These are phyloP conservation scores for Globisporangium sylvaticum DNA, from an alignment of 352 stramenopile genomes.

Conservation along the genomic window DNA sequence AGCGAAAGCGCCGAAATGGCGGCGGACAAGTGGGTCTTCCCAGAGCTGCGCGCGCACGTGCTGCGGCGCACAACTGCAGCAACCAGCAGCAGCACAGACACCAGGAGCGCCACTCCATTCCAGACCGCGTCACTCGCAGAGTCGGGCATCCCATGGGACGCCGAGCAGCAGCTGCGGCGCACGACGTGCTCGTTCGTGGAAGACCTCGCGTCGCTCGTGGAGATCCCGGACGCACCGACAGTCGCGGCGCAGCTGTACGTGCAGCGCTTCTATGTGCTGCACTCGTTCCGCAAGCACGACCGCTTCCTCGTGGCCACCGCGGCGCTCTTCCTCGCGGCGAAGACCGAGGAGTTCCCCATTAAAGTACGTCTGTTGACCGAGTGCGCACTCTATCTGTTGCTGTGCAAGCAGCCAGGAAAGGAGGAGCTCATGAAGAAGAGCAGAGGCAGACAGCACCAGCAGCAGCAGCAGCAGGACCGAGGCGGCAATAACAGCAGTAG, in stretches of 20 bases:
- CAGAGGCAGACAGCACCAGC: neutral
- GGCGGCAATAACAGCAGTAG: neutral
- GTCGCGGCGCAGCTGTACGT: constrained; percentile 64
- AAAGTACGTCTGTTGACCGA: constrained; percentile 78
- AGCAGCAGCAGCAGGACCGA: neutral
- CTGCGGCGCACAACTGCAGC: neutral
- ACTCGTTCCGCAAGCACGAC: constrained; percentile 75
- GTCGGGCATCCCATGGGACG: constrained; percentile 42
- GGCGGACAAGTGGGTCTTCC: constrained; percentile 38
- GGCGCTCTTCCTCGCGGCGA: constrained; percentile 70
- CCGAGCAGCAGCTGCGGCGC: constrained; percentile 58
- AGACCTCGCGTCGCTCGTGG: constrained; percentile 55
- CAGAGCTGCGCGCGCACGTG: constrained; percentile 29
- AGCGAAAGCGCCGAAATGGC: neutral
- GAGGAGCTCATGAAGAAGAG: constrained; percentile 19
- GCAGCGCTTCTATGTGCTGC: constrained; percentile 76
- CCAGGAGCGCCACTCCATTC: constrained; percentile 18
- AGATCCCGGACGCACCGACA: constrained; percentile 53
- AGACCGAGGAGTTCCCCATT: constrained; percentile 75
- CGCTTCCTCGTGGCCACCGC: constrained; percentile 75
- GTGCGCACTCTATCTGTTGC: constrained; percentile 60
- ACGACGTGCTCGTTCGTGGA: constrained; percentile 67
- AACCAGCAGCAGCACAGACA: constrained; percentile 10
- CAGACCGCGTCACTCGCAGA: constrained; percentile 43
- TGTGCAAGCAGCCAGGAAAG: constrained; percentile 33